Conservation (phyloP, 2,329 filamentous ascomycete species). For the Penicillium sp. region DNA sequence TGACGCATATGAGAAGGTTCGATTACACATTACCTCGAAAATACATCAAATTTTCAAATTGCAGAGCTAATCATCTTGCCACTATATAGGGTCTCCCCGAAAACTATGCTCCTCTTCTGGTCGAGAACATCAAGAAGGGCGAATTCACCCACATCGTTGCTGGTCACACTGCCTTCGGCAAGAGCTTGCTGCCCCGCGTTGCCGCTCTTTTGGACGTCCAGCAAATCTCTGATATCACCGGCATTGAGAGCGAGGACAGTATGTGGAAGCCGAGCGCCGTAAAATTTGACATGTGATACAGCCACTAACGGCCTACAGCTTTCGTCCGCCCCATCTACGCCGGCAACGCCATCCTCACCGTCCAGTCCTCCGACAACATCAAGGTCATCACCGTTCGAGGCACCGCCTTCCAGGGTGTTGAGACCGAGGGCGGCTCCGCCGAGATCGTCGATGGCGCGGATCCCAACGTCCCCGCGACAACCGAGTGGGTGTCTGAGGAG, state of each 20-base stretch:
- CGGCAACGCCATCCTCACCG: constrained; percentile 94
- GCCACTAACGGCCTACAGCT: constrained; percentile 47
- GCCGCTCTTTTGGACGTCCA: constrained; percentile 89
- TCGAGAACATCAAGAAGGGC: constrained; percentile 96
- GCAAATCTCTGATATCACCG: constrained; percentile 89
- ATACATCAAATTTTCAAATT: not conserved
- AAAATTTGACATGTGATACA: constrained; percentile 20
- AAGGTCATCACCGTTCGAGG: constrained; percentile 93
- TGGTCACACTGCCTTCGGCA: constrained; percentile 93
- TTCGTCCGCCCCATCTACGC: constrained; percentile 98
- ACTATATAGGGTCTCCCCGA: constrained; percentile 75
- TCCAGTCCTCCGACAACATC: constrained; percentile 81
- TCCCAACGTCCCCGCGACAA: constrained; percentile 70
- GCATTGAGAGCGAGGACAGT: constrained; percentile 84
- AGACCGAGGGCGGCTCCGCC: constrained; percentile 71
- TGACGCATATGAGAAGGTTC: constrained; percentile 85
- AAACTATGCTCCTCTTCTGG: constrained; percentile 88
- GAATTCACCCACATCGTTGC: constrained; percentile 90
- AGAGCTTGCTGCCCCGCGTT: constrained; percentile 88
- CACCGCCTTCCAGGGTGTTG: constrained; percentile 81
- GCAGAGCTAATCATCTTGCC: not conserved
- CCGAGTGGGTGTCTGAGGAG: constrained; percentile 93
- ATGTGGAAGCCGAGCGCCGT: constrained; percentile 29
- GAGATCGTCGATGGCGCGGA: constrained; percentile 79
- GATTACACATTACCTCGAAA: too few species aligned